Evolutionary conservation across 768 basidiomycete genomes (phyloP), one percentile per base, ranked within the genome.

Genomic region (Nidularia pulvinata): DNA sequence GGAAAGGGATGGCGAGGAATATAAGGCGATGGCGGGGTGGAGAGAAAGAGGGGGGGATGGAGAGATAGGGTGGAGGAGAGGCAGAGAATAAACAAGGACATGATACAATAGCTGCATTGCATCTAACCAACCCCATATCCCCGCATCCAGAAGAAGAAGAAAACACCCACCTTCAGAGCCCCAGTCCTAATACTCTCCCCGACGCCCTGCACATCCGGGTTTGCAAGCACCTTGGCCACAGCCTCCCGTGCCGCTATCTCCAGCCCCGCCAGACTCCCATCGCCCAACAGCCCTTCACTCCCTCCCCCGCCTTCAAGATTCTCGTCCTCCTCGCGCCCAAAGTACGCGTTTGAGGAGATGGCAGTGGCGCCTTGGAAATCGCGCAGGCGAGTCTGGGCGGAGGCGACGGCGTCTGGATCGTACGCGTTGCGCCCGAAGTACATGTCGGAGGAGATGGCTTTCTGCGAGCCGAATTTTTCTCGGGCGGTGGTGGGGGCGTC

Each of bases 381-480:
- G 61, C 88, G 83, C 42, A 98, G 75, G 2, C 96, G 86, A 9
- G 80, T 71, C 63, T 93, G 89, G 5, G 95, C 95, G 71, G 98
- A 94, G 46, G 77, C 71, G 42, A 81, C 62, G 3, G 84, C 78
- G 36, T 68, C 62, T 1, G 92, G 84, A 65, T 98, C 95, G 71
- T 97, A 98, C 19, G 85, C 69, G 48, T 90, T 89, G 42, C 96
- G 83, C 22, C 88, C 93, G 67, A 98, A 98, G 77, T 89, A 98
- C 91, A 95, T 94, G 65, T 98, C 97, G 3, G 94, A 96, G 5
- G 95, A 98, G 67, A 99, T 99, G 51, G 84, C 94, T 66, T 98
- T 99, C 67, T 98, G 97, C 55, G 64, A 69, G 2, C 93, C 92
- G 67, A 98, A 99, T 61, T 91, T 93, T 6, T 95, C 89, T 53